These are phyloP conservation scores for Cornus florida DNA, from an alignment of 148 eudicot genomes.

Conservation along the genomic window DNA sequence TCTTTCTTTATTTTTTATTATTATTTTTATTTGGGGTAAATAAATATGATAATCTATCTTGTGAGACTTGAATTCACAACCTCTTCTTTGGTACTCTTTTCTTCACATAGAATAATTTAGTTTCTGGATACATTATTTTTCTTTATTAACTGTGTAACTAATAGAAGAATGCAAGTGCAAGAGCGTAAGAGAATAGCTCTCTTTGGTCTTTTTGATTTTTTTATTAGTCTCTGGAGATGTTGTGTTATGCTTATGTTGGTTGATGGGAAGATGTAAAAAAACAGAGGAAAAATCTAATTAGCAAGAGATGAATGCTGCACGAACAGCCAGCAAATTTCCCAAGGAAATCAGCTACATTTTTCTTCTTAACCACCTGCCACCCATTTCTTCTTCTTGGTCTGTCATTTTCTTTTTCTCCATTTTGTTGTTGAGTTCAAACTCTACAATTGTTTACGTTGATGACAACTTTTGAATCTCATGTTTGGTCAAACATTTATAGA, in stretches of 20 bases:
- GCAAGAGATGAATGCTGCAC: too few species aligned
- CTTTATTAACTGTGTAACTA: neutral
- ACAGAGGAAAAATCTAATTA: neutral
- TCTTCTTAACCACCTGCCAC: too few species aligned
- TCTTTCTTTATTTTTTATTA: neutral
- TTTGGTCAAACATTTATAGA: neutral
- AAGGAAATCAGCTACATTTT: too few species aligned
- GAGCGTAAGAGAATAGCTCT: neutral
- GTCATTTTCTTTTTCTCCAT: neutral
- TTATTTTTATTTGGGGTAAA: too few species aligned
- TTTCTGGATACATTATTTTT: neutral
- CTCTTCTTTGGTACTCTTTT: too few species aligned
- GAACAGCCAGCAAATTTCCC: too few species aligned
- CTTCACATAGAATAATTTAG: neutral
- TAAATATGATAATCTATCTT: too few species aligned
- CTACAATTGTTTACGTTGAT: neutral
- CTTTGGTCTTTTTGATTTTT: neutral
- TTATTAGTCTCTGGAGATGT: neutral
- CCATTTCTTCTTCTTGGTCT: neutral
- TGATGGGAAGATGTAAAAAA: neutral
- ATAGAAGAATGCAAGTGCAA: neutral
- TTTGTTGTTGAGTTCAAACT: neutral
- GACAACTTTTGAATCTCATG: neutral
- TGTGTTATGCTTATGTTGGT: neutral
- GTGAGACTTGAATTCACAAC: too few species aligned